Conservation (phyloP, 2,329 filamentous ascomycete species). For the Pezizomycotina sp. region DNA sequence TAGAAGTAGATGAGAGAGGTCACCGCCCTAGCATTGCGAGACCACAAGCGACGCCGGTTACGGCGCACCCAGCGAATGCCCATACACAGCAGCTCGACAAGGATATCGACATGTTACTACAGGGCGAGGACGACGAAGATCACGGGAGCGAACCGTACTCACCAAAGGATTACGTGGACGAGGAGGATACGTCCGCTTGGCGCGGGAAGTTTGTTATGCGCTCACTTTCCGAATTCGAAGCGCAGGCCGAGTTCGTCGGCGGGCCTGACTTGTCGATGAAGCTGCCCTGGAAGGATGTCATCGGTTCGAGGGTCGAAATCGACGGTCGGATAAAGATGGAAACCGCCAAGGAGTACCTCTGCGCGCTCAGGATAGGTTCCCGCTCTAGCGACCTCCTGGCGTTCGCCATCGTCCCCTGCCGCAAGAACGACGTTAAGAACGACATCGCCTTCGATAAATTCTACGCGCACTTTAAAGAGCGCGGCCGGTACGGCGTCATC, state of each 20-base stretch:
- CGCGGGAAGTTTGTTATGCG: conserved; percentile 61
- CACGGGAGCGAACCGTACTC: conserved; percentile 60
- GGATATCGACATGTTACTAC: conserved; percentile 76
- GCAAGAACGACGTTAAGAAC: conserved; percentile 42
- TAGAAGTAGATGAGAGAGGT: conserved; percentile 41
- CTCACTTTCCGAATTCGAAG: conserved; percentile 56
- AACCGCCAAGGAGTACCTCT: conserved; percentile 80
- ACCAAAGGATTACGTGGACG: conserved; percentile 47
- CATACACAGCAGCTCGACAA: conserved; percentile 49
- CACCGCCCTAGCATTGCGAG: conserved; percentile 33
- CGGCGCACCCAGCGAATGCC: conserved; percentile 35
- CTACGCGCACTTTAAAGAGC: conserved; percentile 72
- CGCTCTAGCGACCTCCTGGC: conserved; percentile 66
- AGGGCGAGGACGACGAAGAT: conserved; percentile 46
- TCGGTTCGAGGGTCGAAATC: conserved; percentile 53
- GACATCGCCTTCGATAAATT: conserved; percentile 52
- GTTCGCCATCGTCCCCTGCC: conserved; percentile 46
- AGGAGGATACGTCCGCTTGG: conserved; percentile 58
- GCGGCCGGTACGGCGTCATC: conserved; percentile 74
- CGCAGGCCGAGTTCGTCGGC: conserved; percentile 65
- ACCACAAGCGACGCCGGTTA: conserved; percentile 37
- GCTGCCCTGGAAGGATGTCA: conserved; percentile 57
- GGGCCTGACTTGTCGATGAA: conserved; percentile 58
- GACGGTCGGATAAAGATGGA: conserved; percentile 66
- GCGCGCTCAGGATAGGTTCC: conserved; percentile 63